Percentiles rank a stretch among this genome's conserved stretches.
Evolutionary conservation across 1,284 basidiomycete species (phyloP).

Genomic region (Ganoderma lingzhi): DNA sequence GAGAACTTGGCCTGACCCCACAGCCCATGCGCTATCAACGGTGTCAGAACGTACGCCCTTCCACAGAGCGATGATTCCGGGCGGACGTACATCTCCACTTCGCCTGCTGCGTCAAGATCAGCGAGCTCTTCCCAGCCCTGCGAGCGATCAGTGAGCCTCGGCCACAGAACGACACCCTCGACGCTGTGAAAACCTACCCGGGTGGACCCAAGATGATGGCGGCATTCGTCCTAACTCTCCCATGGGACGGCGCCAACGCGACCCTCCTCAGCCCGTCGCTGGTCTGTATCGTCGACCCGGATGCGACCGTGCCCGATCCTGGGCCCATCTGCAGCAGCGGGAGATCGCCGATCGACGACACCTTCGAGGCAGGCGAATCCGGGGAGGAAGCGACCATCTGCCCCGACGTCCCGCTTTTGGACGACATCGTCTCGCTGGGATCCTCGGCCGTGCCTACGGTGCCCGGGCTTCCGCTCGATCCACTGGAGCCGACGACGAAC

Average conservation of each 20-base stretch:
- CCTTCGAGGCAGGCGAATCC: conserved; percentile 32
- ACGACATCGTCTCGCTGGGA: conserved; percentile 54
- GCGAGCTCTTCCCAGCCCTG: conserved; percentile 76
- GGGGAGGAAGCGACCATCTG: conserved; percentile 30
- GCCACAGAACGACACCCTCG: background rate
- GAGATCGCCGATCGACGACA: conserved; percentile 30
- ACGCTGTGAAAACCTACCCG: conserved; percentile 51
- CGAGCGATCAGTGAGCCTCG: conserved; percentile 2
- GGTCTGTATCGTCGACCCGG: conserved; percentile 44
- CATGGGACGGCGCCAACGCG: conserved; percentile 50
- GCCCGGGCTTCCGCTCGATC: conserved; percentile 43
- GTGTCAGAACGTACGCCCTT: background rate
- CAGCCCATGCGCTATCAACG: conserved; percentile 63
- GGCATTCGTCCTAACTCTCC: conserved; percentile 59
- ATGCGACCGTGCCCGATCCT: conserved; percentile 35
- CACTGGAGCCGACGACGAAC: conserved; percentile 47
- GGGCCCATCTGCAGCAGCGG: conserved; percentile 25
- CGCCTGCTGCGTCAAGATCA: conserved; percentile 72
- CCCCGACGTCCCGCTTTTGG: conserved; percentile 48
- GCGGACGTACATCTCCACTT: conserved; percentile 69
- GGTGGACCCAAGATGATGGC: conserved; percentile 70
- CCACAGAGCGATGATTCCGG: background rate
- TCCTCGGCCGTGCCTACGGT: conserved; percentile 47
- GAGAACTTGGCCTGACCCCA: conserved; percentile 82
- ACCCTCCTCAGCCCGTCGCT: conserved; percentile 53